Percentiles rank a stretch among this genome's conserved stretches.
These are phyloP conservation scores for Cutaneotrichosporon daszewskae DNA, from an alignment of 1,284 basidiomycete genomes.

Conservation along the genomic window DNA sequence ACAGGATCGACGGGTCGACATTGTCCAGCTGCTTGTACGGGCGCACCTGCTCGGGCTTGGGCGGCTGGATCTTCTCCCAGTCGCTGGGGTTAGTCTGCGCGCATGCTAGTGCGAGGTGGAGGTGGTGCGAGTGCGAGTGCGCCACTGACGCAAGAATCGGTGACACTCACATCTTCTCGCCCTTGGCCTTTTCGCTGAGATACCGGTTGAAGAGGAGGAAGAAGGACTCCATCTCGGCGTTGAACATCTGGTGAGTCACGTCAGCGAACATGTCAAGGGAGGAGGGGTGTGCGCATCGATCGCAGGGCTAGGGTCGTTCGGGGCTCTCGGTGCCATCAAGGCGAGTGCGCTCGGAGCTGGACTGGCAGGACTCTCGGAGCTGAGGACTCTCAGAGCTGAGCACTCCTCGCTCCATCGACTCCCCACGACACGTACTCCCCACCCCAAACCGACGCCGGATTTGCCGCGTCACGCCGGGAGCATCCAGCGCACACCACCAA, in stretches of 20 bases:
- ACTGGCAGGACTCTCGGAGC: no score
- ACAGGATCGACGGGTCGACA: conserved; percentile 65
- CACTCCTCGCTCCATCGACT: no score
- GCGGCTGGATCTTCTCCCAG: conserved; percentile 97
- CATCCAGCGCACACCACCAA: not conserved
- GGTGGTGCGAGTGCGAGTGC: no score
- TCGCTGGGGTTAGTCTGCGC: conserved; percentile 54
- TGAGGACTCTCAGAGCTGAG: no score
- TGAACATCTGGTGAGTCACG: conserved; percentile 65
- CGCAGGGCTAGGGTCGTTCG: no score
- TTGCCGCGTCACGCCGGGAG: no score
- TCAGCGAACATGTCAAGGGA: conserved; percentile 1
- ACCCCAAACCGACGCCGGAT: no score
- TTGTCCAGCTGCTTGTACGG: conserved; percentile 71
- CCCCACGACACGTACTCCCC: no score
- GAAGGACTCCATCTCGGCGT: conserved; percentile 97
- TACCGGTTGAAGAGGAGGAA: conserved; percentile 99
- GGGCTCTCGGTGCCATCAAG: no score
- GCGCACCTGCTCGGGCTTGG: conserved; percentile 85
- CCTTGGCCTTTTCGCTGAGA: conserved; percentile 89
- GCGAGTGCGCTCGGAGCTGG: no score
- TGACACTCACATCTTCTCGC: conserved; percentile 78
- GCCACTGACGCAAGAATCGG: no score
- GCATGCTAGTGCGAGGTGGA: not conserved
- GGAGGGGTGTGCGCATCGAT: no score